phyloP scores from a whole-genome alignment of 169 alveolate species.

The Perkinsus marinus region DNA sequence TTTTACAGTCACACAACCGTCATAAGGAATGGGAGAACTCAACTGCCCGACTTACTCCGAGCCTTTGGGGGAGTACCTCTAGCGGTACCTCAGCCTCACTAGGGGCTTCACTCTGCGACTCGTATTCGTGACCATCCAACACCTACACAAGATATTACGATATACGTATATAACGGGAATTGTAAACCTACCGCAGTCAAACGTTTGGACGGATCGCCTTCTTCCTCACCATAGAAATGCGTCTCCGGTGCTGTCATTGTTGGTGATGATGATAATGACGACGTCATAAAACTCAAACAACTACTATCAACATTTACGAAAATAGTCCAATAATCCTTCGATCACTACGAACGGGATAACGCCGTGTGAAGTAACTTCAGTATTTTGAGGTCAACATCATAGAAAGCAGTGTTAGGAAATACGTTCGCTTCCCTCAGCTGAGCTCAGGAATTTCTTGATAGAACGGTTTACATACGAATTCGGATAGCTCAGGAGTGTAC shows the following conservation, averaged over 20 bases:
- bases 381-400: too few relatives aligned
- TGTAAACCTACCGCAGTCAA: neutral
- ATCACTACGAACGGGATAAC: neutral
- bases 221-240: neutral
- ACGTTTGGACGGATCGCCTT: neutral
- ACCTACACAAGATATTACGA: too few relatives aligned
- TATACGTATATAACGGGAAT: too few relatives aligned
- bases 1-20: too few relatives aligned
- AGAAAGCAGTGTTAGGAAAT: too few relatives aligned
- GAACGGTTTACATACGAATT: too few relatives aligned
- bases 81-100: neutral
- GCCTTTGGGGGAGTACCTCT: neutral
- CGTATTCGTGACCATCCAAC: neutral
- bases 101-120: neutral
- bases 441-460: too few relatives aligned
- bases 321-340: neutral
- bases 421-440: too few relatives aligned
- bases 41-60: neutral
- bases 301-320: neutral
- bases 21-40: too few relatives aligned
- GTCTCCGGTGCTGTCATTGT: neutral
- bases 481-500: too few relatives aligned
- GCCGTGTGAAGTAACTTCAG: too few relatives aligned
- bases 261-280: neutral
- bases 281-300: neutral